Conservation (phyloP, 306 rosid species). For the Rosa multiflora region DNA sequence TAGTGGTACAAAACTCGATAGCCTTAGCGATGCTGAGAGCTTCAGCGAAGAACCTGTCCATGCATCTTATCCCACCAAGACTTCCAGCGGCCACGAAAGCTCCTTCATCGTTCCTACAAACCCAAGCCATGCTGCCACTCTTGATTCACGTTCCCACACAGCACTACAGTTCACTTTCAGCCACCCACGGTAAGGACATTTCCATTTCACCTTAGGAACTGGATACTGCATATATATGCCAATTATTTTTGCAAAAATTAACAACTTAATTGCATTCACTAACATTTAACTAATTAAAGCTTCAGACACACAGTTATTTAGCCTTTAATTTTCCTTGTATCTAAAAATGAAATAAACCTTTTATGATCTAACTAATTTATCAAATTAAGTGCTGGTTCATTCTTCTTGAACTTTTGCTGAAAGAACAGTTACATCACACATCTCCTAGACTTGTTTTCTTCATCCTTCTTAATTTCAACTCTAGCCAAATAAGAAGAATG, state of each 20-base stretch:
- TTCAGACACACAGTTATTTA: too few species aligned
- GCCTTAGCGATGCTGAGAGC: slow-evolving; percentile 1
- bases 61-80: slow-evolving; percentile 1
- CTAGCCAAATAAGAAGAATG: neutral
- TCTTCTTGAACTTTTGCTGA: too few species aligned
- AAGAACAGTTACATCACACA: too few species aligned
- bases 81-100: neutral
- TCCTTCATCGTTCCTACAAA: neutral
- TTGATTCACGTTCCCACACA: neutral
- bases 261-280: neutral
- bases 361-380: too few species aligned
- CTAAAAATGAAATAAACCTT: too few species aligned
- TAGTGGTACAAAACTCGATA: neutral
- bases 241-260: neutral
- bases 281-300: neutral
- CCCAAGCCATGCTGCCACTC: neutral
- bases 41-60: neutral
- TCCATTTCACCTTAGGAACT: neutral
- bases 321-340: too few species aligned
- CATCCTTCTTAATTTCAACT: too few species aligned
- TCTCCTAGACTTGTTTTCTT: too few species aligned
- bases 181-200: slow-evolving; percentile 8
- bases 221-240: neutral
- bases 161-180: slow-evolving; percentile 11
- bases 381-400: too few species aligned